Base-by-base conservation (phyloP, 768 basidiomycete genomes). In the Mycena alexandri region DNA sequence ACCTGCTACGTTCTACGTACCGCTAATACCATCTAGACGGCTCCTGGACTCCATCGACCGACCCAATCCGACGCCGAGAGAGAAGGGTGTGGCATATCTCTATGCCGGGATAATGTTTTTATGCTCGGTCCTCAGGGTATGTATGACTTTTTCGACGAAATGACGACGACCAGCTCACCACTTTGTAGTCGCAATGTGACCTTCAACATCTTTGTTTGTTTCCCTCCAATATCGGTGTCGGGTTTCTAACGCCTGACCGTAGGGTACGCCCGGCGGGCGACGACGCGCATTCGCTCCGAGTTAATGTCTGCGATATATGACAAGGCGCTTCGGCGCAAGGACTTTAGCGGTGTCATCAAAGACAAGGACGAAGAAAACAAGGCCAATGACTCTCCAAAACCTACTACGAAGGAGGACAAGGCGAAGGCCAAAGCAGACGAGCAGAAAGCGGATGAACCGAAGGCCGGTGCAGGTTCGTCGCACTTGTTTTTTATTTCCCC, bases 391-490 rank as follows among this genome's bases (percentile, higher is more conserved):
- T 6, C 34, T 12, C 34, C 34, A 5, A 36, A 36, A 12, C 7
- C 34, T 5, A 36, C 34, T 12, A 36, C n/a, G n/a, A n/a, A 36
- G 4, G 19, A 38, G 52, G 33, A 19, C 52, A 53, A 53, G 36
- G 52, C 34, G 17, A 33, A 13, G 21, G n/a, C 34, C 6, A 33
- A 44, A 19, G 47, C 46, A 16, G 54, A 55, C n/a, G 54, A 51
- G 44, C 33, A 34, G 56, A 79, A 76, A 53, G 75, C 65, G n/a
- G 82, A 85, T 46, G 84, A 93, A 33, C 86, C 89, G 2, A 90
- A 87, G 69, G 87, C 90, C 2, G 91, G 93, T 12, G 50, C 61
- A 21, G 95, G 95, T 14, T 1, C 47, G 47, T 38, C 21, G 8
- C 4, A 29, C 2, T 24, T 11, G 4, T n/a, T 14, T 21, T 19